These are phyloP conservation scores for Kuraishia hungarica DNA, from an alignment of 805 yeast genomes.

Conservation along the genomic window DNA sequence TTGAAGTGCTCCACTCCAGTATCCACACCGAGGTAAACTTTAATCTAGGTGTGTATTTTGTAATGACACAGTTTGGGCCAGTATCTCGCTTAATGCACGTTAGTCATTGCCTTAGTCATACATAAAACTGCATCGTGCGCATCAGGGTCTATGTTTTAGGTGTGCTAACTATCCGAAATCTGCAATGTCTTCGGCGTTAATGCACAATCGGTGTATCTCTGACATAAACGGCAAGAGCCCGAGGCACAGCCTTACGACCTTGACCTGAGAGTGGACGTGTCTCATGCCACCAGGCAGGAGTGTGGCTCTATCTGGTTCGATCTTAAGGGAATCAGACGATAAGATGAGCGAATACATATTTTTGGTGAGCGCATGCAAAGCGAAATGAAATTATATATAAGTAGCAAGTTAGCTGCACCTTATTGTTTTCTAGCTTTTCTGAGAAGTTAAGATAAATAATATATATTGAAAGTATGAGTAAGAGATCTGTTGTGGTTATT, in stretches of 20 bases:
- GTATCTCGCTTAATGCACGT: neutral
- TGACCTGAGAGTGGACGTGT: no score
- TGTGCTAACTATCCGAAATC: neutral
- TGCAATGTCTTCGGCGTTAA: neutral
- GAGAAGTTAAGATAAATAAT: no score
- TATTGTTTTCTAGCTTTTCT: no score
- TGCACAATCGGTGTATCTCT: neutral
- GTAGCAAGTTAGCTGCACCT: no score
- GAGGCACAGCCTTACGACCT: neutral
- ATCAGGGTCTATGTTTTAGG: neutral
- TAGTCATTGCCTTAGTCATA: neutral
- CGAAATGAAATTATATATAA: no score
- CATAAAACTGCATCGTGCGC: neutral
- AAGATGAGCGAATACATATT: no score
- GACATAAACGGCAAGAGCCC: neutral
- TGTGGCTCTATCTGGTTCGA: no score
- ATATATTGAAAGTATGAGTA: neutral
- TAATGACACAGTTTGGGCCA: no score
- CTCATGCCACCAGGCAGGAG: neutral
- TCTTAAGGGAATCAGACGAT: no score
- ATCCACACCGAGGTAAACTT: neutral
- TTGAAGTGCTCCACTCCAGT: no score
- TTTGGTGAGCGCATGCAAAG: no score
- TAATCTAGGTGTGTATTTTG: neutral
- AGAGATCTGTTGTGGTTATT: constrained; percentile 5